Base-by-base conservation (phyloP, 148 eudicot species). In the Amaranthus cruentus region DNA sequence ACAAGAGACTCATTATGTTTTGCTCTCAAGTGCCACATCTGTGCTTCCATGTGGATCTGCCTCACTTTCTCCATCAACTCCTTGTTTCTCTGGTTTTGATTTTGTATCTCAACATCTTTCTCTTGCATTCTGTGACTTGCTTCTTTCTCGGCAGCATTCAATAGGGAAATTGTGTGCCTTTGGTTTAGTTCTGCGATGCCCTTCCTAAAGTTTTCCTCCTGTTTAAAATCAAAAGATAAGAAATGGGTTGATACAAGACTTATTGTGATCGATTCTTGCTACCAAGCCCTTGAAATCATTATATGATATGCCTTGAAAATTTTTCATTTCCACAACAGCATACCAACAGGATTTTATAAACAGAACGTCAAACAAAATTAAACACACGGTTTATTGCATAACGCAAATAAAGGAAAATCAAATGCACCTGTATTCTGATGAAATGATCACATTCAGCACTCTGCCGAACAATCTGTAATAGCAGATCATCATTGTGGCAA, bases 151-250 rank as follows among this genome's bases (percentile, higher is more conserved):
- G 79, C 42, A 63, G 79, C 50, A 64, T 71, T 79, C 56, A 84
- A 63, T 57, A 84, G 59, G 43, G 71, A 68, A 42, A 60, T 60
- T 8, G 79, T 77, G 55, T 84, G 87, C 13, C 64, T 67, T 10
- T 79, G 83, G 56, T 81, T 70, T 78, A 84, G 69, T 21, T 81
- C 81, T 42, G 57, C 67, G 14, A 81, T 50, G 21, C 81, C 87
- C 70, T 81, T 84, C 77, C 72, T 66, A 38, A 81, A 71, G 62
- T 55, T 71, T 53, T 78, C 84, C 61, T 79, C 83, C 85, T 82
- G 68, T 72, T 74, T 44, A 44, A 54, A 48, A 42, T 15, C 55
- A 71, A 1, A 5, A 44, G 47, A 59, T 71, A 53, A 56, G 10
- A 46, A 56, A 56, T 9, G 21, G 44, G 18, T n/a, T 66, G 15